A percentile compares a stretch with the other conserved stretches of the same genome.
Conservation (phyloP, 108 stramenopile genomes). For the Nitzschia sp. region DNA sequence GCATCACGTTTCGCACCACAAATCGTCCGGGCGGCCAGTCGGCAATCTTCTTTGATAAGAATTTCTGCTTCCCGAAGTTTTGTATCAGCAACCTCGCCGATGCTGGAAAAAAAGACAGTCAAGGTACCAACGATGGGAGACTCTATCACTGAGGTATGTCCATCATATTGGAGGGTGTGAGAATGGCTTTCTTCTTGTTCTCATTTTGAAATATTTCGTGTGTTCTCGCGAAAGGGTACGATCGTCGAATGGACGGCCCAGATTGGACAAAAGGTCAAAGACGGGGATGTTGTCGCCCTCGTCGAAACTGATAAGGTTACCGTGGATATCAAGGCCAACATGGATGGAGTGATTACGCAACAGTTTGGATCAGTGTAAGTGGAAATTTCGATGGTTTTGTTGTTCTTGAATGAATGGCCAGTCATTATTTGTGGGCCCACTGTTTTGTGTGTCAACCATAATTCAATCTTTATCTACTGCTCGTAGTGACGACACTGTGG, state of each 20-base stretch:
- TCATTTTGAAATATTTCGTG: constrained; percentile 1
- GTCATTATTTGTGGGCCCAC: not conserved
- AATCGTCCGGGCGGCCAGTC: constrained; percentile 2
- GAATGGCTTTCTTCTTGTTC: not conserved
- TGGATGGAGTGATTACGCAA: constrained; percentile 71
- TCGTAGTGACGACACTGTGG: constrained; percentile 72
- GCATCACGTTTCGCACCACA: constrained; percentile 10
- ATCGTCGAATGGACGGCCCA: constrained; percentile 86
- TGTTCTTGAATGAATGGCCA: constrained; percentile 1
- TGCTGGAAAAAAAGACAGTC: constrained; percentile 58
- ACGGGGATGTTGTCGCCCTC: constrained; percentile 85
- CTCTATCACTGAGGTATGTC: constrained; percentile 67
- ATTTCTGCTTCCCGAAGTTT: not conserved
- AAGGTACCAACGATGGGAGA: constrained; percentile 86
- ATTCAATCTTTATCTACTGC: not conserved
- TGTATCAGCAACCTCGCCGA: constrained; percentile 36
- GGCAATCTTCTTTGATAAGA: not conserved
- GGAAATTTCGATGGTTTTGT: not conserved
- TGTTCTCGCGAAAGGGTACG: constrained; percentile 62
- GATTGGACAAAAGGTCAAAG: constrained; percentile 70
- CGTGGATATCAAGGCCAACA: constrained; percentile 89
- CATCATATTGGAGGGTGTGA: not conserved
- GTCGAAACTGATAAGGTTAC: constrained; percentile 94
- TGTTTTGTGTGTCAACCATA: constrained; percentile 6
- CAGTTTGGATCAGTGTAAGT: constrained; percentile 75